Evolutionary conservation across 306 rosid genomes (phyloP), one percentile per base, ranked within the genome.

Genomic region (Hylodesmum podocarpum): DNA sequence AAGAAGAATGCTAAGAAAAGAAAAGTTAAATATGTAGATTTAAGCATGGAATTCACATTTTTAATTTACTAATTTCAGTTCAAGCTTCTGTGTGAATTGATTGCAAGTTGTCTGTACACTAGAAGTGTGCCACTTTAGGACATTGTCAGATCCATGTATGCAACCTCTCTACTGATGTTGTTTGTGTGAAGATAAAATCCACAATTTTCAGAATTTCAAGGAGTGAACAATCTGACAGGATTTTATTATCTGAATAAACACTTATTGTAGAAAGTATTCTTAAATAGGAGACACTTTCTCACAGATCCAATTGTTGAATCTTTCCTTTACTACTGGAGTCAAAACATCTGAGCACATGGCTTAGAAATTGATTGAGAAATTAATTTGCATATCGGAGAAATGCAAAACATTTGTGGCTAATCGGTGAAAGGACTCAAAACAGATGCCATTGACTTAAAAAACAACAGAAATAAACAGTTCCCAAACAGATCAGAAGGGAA

Each of bases 371-470:
- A 28, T 5, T n/a, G 41, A 59, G 41, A 31, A 54, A 72, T 66
- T 68, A 28, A 67, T 54, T 77, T 77, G 72, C 66, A 27, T 36
- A 51, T 59, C 19, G 27, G 25, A 62, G 37, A 79, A 61, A 13
- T 54, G 50, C 3, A 29, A 54, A 53, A 36, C 22, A 14, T 71
- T 51, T 34, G 50, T 13, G 49, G 18, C 50, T 14, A 71, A 1
- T 70, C 34, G 53, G 34, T n/a, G n/a, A n/a, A n/a, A n/a, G n/a
- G n/a, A n/a, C n/a, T 44, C 44, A 59, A 29, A 59, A 69, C 47
- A 16, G 62, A 54, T 29, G 28, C 27, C 21, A 27, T 55, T 44
- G 44, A 8, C 18, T 62, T 33, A 44, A 44, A 40, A 33, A 67
- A 18, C 58, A 55, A 40, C 29, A 27, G 34, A 4, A 37, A 58